Evolutionary conservation across 495 filamentous ascomycete genomes (phyloP), one percentile per base, ranked within the genome.

Genomic region (Hyaloscypha hepaticicola): DNA sequence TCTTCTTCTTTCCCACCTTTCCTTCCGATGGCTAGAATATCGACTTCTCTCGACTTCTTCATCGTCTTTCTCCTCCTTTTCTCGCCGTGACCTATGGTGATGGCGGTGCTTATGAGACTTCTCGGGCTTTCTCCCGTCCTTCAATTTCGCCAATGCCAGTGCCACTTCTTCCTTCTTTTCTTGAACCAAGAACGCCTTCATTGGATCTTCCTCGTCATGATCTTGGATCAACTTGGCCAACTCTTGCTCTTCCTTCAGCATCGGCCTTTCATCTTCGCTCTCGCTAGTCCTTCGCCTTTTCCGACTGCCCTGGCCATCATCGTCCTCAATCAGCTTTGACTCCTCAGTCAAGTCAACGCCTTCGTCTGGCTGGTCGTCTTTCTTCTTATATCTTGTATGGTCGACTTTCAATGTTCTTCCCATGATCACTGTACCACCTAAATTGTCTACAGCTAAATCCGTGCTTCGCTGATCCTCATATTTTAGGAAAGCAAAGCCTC

Each of bases 381-480:
- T 88, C 58, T 85, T 77, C 79, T 97, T 95, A 74, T 99, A 98
- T 52, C 92, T 80, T 48, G 91, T 87, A 76, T 99, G 95, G 75
- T 99, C 95, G 4, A 99, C 95, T 66, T 90, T 87, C 45, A 99
- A 74, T 55, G 90, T 76, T 52, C 94, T 81, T 0, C 93, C 93
- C 73, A 91, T 81, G 21, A 99, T 88, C 28, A 84, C 88, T 26
- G 93, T 87, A 19, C 95, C 95, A 51, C 92, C 89, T 6, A 99
- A 76, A 73, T 99, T 99, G 76, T 99, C 95, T 2, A 99, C 95
- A 1, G 95, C 95, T 34, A 99, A 79, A 76, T 97, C 93, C 48
- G 90, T 94, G 74, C 92, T 96, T 64, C 96, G 87, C 82, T 99
- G 95, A 76, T 99, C 95, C 73, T 99, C 95, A 76, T 97, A 99